Evolutionary conservation across 75 land plant genomes (phyloP).

Genomic region (Adiantum capillusveneris): DNA sequence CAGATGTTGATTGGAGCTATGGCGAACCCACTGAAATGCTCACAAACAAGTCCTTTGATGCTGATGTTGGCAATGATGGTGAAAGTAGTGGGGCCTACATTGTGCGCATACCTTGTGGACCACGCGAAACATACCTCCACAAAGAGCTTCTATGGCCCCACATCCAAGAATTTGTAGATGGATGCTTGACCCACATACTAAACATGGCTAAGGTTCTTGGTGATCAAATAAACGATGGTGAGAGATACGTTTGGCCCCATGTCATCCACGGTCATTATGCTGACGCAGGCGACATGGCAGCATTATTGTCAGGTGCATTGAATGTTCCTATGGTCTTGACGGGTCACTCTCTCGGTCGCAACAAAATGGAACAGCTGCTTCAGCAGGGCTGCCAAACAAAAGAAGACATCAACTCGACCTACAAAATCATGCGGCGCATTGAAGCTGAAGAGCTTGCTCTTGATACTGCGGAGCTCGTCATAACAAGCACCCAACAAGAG

Average conservation of each 20-base stretch:
- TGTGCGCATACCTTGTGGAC: conserved; percentile 74
- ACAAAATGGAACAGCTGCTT: conserved; percentile 80
- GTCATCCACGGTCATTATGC: conserved; percentile 88
- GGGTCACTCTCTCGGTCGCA: conserved; percentile 77
- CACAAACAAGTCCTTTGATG: conserved; percentile 21
- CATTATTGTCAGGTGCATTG: conserved; percentile 54
- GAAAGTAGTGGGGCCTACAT: conserved; percentile 75
- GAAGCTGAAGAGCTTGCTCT: conserved; percentile 67
- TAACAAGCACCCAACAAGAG: conserved; percentile 78
- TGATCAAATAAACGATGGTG: conserved; percentile 42
- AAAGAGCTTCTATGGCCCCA: conserved; percentile 85
- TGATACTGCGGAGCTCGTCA: conserved; percentile 78
- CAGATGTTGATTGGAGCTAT: conserved; percentile 63
- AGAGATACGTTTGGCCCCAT: conserved; percentile 52
- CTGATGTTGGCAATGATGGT: conserved; percentile 17
- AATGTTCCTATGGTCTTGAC: conserved; percentile 91
- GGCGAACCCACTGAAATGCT: conserved; percentile 66
- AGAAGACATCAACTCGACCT: conserved; percentile 56
- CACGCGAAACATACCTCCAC: conserved; percentile 48
- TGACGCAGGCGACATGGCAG: conserved; percentile 70
- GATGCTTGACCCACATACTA: conserved; percentile 53
- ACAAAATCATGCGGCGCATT: conserved; percentile 64
- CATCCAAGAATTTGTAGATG: conserved; percentile 70
- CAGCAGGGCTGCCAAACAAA: conserved; percentile 64
- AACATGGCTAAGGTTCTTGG: conserved; percentile 57